Evolutionary conservation across 2,329 filamentous ascomycete species (phyloP), one percentile per base, ranked within the genome.

Genomic region (Aspergillus phoenicis): DNA sequence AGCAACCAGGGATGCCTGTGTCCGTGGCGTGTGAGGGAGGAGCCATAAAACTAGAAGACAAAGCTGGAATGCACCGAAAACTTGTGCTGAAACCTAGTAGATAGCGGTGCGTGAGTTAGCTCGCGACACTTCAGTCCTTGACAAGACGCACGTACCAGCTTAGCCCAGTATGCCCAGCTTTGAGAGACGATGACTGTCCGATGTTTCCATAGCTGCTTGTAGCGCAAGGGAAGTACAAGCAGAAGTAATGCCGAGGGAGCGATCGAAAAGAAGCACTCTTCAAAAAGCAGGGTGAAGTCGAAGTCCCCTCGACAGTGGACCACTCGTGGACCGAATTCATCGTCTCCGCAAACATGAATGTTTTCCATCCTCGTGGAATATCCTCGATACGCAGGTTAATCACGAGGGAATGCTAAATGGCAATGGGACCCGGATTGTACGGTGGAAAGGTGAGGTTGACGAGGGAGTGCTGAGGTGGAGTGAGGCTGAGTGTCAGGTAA

Each of bases 201-300:
- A 13, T 8, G 28, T 10, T 15, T 38, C 41, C 26, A 43, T 15
- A 55, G 38, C 11, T 57, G 58, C 20, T 17, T 36, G n/a, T 28
- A 60, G 24, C 45, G 54, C 26, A 60, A 11, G 7, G 20, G 47
- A 52, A 57, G 41, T 5, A 22, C 53, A 36, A 57, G 41, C 17
- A 38, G 51, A 17, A 45, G 36, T 22, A 61, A 28, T 6, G 43
- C 43, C 5, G 57, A 48, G n/a, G 60, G 60, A 5, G 38, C 26
- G 28, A 59, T 45, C 4, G 39, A 58, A 20, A 62, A 20, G 28
- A 56, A 48, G 15, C 52, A 39, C 17, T 62, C 55, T 13, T 62
- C 60, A 26, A 62, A 62, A 1, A 55, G 51, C 15, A 62, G 17
- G 5, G 60, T 62, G 26, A 62, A 62, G 43, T 62, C 60, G 20